These are phyloP conservation scores for Ogataea corticis DNA, from an alignment of 805 yeast species.

Conservation along the genomic window DNA sequence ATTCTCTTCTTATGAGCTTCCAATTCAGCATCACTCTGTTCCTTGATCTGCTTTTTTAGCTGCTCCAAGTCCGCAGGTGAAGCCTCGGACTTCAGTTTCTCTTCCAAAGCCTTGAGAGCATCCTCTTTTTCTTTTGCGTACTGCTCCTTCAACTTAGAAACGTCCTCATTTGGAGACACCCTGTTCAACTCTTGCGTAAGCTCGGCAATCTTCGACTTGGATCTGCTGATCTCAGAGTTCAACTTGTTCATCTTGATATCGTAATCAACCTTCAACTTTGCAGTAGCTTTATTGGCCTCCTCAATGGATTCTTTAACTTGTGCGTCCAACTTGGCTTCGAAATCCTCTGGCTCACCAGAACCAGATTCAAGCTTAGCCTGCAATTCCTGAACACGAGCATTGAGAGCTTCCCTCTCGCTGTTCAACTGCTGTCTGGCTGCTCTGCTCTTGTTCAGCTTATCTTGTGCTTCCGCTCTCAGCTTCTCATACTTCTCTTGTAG, in stretches of 20 bases:
- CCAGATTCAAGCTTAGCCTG: constrained; percentile 12
- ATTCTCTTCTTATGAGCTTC: constrained; percentile 35
- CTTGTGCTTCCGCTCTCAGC: constrained; percentile 33
- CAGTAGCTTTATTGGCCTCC: constrained; percentile 9
- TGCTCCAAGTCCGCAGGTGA: constrained; percentile 22
- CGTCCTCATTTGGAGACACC: not conserved
- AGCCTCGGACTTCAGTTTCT: constrained; percentile 16
- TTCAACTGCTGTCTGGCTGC: constrained; percentile 23
- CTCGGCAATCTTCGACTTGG: constrained; percentile 18
- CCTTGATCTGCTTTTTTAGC: constrained; percentile 24
- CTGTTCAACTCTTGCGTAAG: constrained; percentile 10
- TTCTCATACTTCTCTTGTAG: constrained; percentile 29
- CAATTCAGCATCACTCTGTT: constrained; percentile 34
- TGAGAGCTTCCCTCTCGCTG: constrained; percentile 19
- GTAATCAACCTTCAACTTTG: constrained; percentile 18
- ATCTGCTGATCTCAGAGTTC: constrained; percentile 17
- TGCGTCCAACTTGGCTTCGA: constrained; percentile 4
- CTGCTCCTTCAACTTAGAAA: constrained; percentile 22
- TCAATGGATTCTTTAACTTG: constrained; percentile 2
- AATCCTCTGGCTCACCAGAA: not conserved
- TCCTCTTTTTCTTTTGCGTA: constrained; percentile 22
- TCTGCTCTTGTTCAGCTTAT: constrained; percentile 30
- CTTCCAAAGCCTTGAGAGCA: constrained; percentile 20
- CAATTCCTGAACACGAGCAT: constrained; percentile 16
- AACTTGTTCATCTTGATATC: constrained; percentile 15